Conservation (phyloP, 23 red algal genomes). For the Porphyridium purpureum region DNA sequence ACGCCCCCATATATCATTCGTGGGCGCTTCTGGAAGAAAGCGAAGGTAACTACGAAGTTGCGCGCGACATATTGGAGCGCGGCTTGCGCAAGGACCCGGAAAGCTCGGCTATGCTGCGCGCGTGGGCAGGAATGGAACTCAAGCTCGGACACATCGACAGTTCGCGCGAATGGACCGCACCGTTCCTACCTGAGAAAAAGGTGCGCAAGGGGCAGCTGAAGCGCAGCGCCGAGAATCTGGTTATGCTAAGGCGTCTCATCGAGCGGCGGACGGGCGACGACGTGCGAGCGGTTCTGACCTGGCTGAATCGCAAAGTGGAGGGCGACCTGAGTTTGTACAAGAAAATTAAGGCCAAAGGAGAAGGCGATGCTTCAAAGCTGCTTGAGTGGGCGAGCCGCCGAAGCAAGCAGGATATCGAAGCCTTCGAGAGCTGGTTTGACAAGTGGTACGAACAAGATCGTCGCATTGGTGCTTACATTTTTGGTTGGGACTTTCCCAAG, state of each 20-base stretch:
- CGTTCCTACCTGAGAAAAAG: not conserved
- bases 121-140: conserved; percentile 78
- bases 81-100: conserved; percentile 35
- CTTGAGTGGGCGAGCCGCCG: conserved; percentile 57
- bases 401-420: conserved; percentile 31
- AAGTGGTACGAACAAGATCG: conserved; percentile 72
- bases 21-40: conserved; percentile 70
- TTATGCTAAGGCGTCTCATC: conserved; percentile 48
- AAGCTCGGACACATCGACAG: conserved; percentile 58
- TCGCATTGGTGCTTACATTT: conserved; percentile 54
- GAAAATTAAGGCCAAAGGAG: conserved; percentile 10
- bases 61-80: conserved; percentile 42
- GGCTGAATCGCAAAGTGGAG: conserved; percentile 25
- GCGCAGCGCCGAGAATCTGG: conserved; percentile 37
- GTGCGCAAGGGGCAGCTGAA: conserved; percentile 4
- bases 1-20: conserved; percentile 36
- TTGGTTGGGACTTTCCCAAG: conserved; percentile 50
- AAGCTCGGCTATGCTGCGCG: conserved; percentile 30
- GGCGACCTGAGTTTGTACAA: conserved; percentile 26
- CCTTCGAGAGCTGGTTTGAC: conserved; percentile 73
- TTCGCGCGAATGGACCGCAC: conserved; percentile 36
- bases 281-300: conserved; percentile 55
- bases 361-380: conserved; percentile 31
- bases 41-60: conserved; percentile 16
- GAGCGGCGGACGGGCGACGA: conserved; percentile 54